Conservation (phyloP, 148 eudicot species). For the Spergularia bocconei region DNA sequence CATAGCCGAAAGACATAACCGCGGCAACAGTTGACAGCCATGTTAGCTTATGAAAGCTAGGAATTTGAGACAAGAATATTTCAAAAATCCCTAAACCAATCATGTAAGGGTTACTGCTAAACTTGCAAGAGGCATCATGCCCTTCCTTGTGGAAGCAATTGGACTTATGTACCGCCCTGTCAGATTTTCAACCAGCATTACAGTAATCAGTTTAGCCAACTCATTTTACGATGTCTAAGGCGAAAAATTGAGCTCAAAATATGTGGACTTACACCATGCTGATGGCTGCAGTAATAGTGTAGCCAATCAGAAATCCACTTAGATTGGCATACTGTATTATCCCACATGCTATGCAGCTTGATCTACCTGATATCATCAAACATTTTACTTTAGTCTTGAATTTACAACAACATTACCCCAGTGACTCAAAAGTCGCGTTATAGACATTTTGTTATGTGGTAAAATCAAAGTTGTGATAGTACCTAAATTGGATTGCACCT, state of each 20-base stretch:
- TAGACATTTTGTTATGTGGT: too few species aligned
- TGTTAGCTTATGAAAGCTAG: slow-evolving; percentile 57
- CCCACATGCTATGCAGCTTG: slow-evolving; percentile 43
- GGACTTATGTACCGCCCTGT: slow-evolving; percentile 64
- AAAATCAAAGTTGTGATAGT: not conserved
- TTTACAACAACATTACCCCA: not conserved
- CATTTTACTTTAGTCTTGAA: not conserved
- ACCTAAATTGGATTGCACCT: slow-evolving; percentile 56
- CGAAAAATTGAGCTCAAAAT: not conserved
- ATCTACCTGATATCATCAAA: slow-evolving; percentile 32
- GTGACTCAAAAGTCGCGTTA: too few species aligned
- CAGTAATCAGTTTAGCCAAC: too few species aligned
- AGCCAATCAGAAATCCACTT: slow-evolving; percentile 47
- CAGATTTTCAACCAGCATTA: not conserved
- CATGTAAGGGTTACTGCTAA: slow-evolving; percentile 46
- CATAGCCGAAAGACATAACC: slow-evolving; percentile 62
- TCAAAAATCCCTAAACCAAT: slow-evolving; percentile 56
- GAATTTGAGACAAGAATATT: slow-evolving; percentile 65
- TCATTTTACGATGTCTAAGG: not conserved
- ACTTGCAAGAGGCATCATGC: slow-evolving; percentile 45
- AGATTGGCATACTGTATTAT: slow-evolving; percentile 48
- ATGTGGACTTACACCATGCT: slow-evolving; percentile 65
- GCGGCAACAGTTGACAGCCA: slow-evolving; percentile 66
- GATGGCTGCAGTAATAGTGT: slow-evolving; percentile 61
- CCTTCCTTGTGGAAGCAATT: slow-evolving; percentile 58